These are phyloP conservation scores for Nicotiana benthamiana DNA, from an alignment of 257 asterid species.

Conservation along the genomic window DNA sequence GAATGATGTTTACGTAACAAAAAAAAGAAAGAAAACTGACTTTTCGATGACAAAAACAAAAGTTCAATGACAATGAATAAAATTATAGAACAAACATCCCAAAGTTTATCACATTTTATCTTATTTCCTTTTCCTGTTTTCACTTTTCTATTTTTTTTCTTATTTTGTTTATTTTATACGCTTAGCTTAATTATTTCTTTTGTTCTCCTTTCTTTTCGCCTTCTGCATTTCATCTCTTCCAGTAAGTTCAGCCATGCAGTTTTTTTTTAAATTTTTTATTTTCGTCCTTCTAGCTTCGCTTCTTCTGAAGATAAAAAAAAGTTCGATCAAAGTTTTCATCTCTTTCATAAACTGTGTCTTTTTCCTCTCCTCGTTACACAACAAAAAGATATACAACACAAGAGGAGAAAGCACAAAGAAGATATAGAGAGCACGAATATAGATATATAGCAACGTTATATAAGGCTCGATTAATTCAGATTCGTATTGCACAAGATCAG, in stretches of 20 bases:
- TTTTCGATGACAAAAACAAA: no score
- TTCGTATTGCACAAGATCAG: no score
- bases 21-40: no score
- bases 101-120: no score
- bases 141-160: neutral
- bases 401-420: neutral
- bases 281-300: neutral
- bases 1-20: no score
- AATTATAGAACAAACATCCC: no score
- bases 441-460: no score
- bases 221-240: neutral
- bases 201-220: neutral
- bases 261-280: neutral
- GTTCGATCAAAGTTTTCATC: neutral
- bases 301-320: no score
- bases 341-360: neutral
- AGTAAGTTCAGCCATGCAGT: neutral
- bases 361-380: neutral
- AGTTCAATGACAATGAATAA: no score
- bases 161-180: neutral
- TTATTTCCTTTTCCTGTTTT: neutral
- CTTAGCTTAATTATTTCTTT: no score
- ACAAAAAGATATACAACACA: neutral
- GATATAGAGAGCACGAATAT: neutral
- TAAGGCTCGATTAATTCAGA: no score